Base-by-base conservation (phyloP, 768 basidiomycete species). In the Serendipita sp. region DNA sequence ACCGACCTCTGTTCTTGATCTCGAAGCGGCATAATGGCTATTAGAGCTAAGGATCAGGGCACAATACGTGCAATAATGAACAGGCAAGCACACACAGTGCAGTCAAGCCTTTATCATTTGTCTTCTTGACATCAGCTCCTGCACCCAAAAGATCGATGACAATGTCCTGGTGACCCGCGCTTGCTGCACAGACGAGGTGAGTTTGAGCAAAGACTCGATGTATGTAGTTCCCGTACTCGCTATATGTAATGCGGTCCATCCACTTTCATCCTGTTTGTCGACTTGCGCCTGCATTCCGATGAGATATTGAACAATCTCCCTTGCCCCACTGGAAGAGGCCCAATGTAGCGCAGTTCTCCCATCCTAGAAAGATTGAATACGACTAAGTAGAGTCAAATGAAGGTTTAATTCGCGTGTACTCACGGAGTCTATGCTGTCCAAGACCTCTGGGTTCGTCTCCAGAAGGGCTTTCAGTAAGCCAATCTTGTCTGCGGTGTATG, bases 1-100 rank as follows among this genome's bases (percentile, higher is more conserved):
- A 26, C 53, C 38, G 33, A 88, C 90, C 69, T 90, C 87, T 65
- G 91, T 81, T 45, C 84, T 86, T 62, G 90, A 86, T 72, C 93
- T 94, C 31, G 91, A 95, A 48, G 91, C 92, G 30, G 91, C 90
- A 69, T 95, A 95, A 73, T 94, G 90, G 68, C 91, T 95, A 63
- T 3, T 42, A 45, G 53, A 65, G 62, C 65, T 66, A 42, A 60
- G 61, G 33, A 64, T 64, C 44, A 53, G 71, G 31, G 63, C 53
- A 7, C n/a, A 5, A 28, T 9, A n/a, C 9, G 7, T 34, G 22
- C n/a, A 33, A 41, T 30, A 3, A 7, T 31, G 22, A 62, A 31
- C n/a, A n/a, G n/a, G 61, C 50, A 42, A 58, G 24, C 17, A 73
- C 86, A 71, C 72, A 93, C 91, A 96, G 71, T 41, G 92, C 81